Conservation (phyloP, 805 yeast genomes). For the Blastobotrys robertii region DNA sequence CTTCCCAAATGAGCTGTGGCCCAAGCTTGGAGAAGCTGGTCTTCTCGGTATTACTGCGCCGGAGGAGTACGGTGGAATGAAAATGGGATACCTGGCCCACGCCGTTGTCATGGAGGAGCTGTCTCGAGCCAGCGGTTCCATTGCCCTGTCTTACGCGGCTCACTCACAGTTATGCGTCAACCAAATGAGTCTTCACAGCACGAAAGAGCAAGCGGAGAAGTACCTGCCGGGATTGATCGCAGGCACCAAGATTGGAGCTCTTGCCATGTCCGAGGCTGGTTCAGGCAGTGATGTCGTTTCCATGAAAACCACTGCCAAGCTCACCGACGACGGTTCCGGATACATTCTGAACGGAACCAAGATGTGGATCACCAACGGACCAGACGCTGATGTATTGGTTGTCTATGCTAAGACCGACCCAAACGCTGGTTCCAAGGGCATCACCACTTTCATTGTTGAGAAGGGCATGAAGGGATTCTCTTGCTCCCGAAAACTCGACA, state of each 20-base stretch:
- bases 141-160: constrained; percentile 26
- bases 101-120: constrained; percentile 26
- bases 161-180: constrained; percentile 27
- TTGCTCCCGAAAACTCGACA: constrained; percentile 25
- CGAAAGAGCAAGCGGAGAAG: constrained; percentile 21
- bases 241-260: constrained; percentile 24
- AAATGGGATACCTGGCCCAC: constrained; percentile 24
- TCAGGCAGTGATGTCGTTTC: constrained; percentile 26
- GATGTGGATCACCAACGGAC: constrained; percentile 29
- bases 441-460: constrained; percentile 26
- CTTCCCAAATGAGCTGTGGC: constrained; percentile 27
- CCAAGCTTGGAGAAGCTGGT: constrained; percentile 25
- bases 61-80: constrained; percentile 24
- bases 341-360: constrained; percentile 24
- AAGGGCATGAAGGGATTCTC: constrained; percentile 22
- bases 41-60: constrained; percentile 26
- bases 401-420: constrained; percentile 28
- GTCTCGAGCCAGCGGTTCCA: constrained; percentile 24
- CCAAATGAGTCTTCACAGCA: constrained; percentile 23
- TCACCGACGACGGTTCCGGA: constrained; percentile 22
- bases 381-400: constrained; percentile 25
- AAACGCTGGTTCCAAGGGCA: constrained; percentile 23
- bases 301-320: constrained; percentile 24
- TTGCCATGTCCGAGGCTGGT: constrained; percentile 28
- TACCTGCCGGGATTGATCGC: constrained; percentile 23